phyloP scores from a whole-genome alignment of 345 rosid genomes.

The Heritiera littoralis region DNA sequence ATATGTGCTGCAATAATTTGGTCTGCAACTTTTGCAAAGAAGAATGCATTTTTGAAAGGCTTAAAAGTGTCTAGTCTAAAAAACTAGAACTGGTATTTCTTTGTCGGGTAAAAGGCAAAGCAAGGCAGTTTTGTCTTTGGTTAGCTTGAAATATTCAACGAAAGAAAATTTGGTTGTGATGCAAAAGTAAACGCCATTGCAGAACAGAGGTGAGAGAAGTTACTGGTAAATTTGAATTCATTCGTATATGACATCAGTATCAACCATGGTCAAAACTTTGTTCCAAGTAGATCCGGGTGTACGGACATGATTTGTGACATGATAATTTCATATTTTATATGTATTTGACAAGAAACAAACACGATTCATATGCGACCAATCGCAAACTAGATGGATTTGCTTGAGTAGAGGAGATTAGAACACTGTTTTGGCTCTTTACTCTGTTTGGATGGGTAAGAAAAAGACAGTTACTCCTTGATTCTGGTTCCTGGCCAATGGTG shows the following conservation, averaged over 20 bases:
- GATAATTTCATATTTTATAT: no score
- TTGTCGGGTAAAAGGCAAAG: not conserved
- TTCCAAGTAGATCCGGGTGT: not conserved
- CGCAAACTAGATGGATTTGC: not conserved
- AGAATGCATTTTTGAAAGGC: not conserved
- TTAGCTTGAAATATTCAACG: not conserved
- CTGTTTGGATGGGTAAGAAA: slow-evolving; percentile 15
- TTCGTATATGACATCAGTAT: not conserved
- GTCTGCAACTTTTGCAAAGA: not conserved
- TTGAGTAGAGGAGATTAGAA: not conserved
- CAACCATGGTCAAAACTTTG: not conserved
- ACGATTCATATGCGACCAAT: no score
- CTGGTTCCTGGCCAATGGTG: not conserved
- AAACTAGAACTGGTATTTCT: not conserved
- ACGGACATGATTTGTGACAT: no score
- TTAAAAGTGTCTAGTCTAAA: not conserved
- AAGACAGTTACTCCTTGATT: not conserved
- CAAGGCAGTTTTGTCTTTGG: not conserved
- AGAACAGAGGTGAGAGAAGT: not conserved
- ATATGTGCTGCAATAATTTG: not conserved
- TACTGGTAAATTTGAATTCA: not conserved
- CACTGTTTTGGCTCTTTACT: not conserved
- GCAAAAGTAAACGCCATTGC: not conserved
- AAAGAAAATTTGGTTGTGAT: not conserved
- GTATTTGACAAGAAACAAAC: no score